phyloP scores from a whole-genome alignment of 805 yeast genomes.

The Ogataea nitratoaversa region DNA sequence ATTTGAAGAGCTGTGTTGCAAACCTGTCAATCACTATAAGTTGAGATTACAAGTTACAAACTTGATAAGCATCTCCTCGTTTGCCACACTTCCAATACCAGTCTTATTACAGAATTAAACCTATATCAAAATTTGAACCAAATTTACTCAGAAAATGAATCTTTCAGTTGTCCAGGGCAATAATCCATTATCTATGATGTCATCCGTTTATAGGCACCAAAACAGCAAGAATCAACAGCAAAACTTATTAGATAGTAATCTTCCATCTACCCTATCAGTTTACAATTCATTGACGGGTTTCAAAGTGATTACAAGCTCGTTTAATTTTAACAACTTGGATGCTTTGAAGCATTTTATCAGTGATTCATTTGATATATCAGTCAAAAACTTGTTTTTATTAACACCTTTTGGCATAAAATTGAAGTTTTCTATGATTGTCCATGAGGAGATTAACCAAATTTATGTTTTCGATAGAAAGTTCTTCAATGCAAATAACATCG shows the following conservation, averaged over 20 bases:
- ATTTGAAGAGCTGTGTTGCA: too few species aligned
- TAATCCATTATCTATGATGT: constrained; percentile 26
- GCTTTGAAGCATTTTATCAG: constrained; percentile 39
- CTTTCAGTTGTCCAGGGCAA: constrained; percentile 16
- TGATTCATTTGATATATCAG: constrained; percentile 38
- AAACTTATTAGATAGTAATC: constrained; percentile 8
- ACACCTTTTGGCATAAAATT: constrained; percentile 65
- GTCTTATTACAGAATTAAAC: too few species aligned
- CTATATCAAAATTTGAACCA: not conserved
- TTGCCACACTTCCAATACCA: not conserved
- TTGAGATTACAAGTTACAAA: too few species aligned
- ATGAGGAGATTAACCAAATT: constrained; percentile 48
- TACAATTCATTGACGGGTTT: constrained; percentile 45
- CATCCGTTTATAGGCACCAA: constrained; percentile 21
- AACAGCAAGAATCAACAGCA: constrained; percentile 3
- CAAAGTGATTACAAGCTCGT: constrained; percentile 31
- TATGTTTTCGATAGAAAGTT: constrained; percentile 61
- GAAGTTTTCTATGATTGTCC: constrained; percentile 44
- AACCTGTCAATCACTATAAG: too few species aligned
- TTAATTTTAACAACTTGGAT: constrained; percentile 38
- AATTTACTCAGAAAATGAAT: constrained; percentile 9
- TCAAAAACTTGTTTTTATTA: constrained; percentile 43
- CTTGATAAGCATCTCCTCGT: too few species aligned
- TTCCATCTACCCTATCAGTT: constrained; percentile 24
- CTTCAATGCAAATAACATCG: constrained; percentile 33